phyloP scores from a whole-genome alignment of 1,284 basidiomycete species.

The Flammula alnicola region DNA sequence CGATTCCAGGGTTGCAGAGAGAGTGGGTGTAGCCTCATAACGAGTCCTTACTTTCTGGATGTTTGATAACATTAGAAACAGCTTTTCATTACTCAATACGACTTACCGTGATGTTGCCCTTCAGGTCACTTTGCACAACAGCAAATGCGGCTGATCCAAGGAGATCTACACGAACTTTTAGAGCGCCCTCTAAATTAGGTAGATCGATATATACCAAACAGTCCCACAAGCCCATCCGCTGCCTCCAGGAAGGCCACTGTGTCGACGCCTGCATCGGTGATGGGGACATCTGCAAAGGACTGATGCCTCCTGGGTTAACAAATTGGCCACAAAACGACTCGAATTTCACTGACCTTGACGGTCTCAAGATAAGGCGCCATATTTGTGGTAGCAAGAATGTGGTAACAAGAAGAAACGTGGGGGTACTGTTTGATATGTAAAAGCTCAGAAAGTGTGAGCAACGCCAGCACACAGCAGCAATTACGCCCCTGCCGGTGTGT shows the following conservation, averaged over 20 bases:
- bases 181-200: background rate
- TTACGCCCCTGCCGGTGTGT: too few relatives aligned
- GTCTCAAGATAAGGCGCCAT: constrained; percentile 91
- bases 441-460: too few relatives aligned
- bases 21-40: constrained; percentile 66
- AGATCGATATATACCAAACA: constrained; percentile 72
- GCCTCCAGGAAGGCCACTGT: constrained; percentile 91
- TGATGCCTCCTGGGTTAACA: constrained; percentile 35
- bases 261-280: constrained; percentile 88
- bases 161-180: constrained; percentile 64
- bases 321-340: background rate
- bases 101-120: constrained; percentile 89
- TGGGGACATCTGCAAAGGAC: constrained; percentile 91
- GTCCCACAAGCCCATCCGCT: constrained; percentile 84
- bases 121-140: constrained; percentile 88
- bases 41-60: constrained; percentile 87
- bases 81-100: constrained; percentile 13
- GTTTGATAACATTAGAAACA: background rate
- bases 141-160: constrained; percentile 88
- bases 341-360: constrained; percentile 61
- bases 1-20: constrained; percentile 82
- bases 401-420: background rate
- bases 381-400: constrained; percentile 15
- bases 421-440: too few relatives aligned
- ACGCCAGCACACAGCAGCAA: too few relatives aligned